A percentile compares a stretch with the other conserved stretches of the same genome.
Conservation (phyloP, 495 filamentous ascomycete genomes). For the Aspergillus steynii region DNA sequence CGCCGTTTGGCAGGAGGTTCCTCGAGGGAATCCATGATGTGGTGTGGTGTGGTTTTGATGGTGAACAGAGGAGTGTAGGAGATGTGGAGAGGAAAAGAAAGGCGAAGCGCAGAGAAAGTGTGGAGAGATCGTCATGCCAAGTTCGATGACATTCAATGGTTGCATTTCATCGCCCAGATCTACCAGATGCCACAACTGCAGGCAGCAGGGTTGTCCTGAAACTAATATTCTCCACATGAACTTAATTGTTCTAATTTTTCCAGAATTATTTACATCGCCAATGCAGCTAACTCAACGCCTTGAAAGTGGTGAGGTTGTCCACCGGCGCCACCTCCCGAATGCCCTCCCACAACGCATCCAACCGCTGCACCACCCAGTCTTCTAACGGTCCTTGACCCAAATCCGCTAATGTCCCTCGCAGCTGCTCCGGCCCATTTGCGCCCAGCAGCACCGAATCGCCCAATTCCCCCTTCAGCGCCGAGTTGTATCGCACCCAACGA, state of each 20-base stretch:
- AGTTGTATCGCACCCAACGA: not conserved
- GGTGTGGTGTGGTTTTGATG: not conserved
- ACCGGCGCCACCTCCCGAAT: slow-evolving; percentile 1
- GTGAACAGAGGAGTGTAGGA: not conserved
- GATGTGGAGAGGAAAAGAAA: not conserved
- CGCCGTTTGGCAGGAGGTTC: slow-evolving; percentile 30
- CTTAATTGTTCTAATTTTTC: not conserved
- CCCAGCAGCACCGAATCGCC: not conserved
- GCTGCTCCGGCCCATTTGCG: not conserved
- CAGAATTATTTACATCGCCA: not conserved
- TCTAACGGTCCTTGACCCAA: not conserved
- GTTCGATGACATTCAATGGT: not conserved
- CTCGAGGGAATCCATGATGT: slow-evolving; percentile 10
- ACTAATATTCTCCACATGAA: not conserved
- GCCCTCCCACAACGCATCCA: not conserved
- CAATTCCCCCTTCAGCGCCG: not conserved
- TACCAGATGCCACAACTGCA: not conserved
- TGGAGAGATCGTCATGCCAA: not conserved
- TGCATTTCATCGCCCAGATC: not conserved
- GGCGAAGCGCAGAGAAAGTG: not conserved
- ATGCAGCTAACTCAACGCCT: not conserved
- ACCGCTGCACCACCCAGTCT: not conserved
- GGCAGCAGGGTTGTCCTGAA: not conserved
- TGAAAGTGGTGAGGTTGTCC: not conserved
- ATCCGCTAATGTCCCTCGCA: not conserved